Percentiles rank a stretch among this genome's conserved stretches.
phyloP scores from a whole-genome alignment of 805 yeast species.

The Zygotorulaspora chibaensis region DNA sequence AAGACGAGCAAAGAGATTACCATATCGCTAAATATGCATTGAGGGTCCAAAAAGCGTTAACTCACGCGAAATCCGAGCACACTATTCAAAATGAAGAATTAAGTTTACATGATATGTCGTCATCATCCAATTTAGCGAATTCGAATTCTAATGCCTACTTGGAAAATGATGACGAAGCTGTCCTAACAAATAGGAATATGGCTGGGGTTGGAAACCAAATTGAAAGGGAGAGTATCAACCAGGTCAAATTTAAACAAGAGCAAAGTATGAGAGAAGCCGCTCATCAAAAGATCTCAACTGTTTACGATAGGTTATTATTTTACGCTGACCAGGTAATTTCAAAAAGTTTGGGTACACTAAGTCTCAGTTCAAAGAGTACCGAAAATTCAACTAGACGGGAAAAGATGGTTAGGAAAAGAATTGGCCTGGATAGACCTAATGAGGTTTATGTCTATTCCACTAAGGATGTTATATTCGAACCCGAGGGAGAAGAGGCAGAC shows the following conservation, averaged over 20 bases:
- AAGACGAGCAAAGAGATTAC: slow-evolving; percentile 48
- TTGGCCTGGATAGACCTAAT: slow-evolving; percentile 28
- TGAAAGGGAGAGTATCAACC: slow-evolving; percentile 22
- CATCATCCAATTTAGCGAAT: background rate
- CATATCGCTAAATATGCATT: slow-evolving; percentile 31
- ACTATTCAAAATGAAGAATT: slow-evolving; percentile 11
- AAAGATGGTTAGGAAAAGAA: slow-evolving; percentile 26
- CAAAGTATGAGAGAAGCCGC: slow-evolving; percentile 21
- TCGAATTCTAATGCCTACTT: background rate
- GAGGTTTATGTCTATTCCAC: slow-evolving; percentile 43
- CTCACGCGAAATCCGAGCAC: slow-evolving; percentile 12
- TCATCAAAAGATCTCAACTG: slow-evolving; percentile 22
- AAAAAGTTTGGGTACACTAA: slow-evolving; percentile 55
- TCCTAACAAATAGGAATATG: background rate
- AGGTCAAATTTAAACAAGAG: slow-evolving; percentile 16
- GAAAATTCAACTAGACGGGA: slow-evolving; percentile 20
- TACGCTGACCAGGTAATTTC: slow-evolving; percentile 53
- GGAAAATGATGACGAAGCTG: background rate
- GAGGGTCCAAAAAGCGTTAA: slow-evolving; percentile 26
- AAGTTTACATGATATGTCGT: slow-evolving; percentile 2
- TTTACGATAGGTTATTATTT: slow-evolving; percentile 40
- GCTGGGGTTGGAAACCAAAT: background rate
- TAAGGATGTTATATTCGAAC: slow-evolving; percentile 40
- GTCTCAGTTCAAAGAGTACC: slow-evolving; percentile 35
- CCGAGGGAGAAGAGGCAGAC: slow-evolving; percentile 23